Percentiles rank a stretch among this genome's conserved stretches.
These are phyloP conservation scores for Iris macrosiphon DNA, from an alignment of 106 monocot species.

Conservation along the genomic window DNA sequence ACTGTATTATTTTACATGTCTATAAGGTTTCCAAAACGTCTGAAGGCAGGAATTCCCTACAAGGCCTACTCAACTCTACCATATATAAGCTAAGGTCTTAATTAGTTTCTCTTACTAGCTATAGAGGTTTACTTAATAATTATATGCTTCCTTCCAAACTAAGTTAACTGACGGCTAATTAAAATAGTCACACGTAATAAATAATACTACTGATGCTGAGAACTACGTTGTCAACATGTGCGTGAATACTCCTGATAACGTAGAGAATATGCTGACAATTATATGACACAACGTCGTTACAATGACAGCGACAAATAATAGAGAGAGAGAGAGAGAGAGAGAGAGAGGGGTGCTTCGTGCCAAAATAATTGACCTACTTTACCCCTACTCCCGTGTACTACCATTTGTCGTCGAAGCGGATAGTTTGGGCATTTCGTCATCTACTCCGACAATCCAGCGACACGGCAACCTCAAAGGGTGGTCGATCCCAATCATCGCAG, in stretches of 20 bases:
- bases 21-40: no score
- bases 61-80: no score
- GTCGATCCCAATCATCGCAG: constrained; percentile 1
- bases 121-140: no score
- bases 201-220: not conserved
- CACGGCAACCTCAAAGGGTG: not conserved
- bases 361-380: no score
- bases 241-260: constrained; percentile 7
- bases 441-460: not conserved
- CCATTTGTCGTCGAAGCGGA: not conserved
- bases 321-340: not conserved
- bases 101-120: no score
- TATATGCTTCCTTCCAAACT: not conserved
- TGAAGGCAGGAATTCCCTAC: no score
- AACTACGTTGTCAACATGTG: not conserved
- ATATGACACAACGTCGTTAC: not conserved
- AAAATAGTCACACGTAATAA: not conserved
- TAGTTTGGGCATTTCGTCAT: not conserved
- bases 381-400: not conserved
- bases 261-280: constrained; percentile 7
- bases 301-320: constrained; percentile 4
- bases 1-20: no score
- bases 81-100: no score
- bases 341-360: not conserved
- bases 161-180: not conserved